These are phyloP conservation scores for Aspergillus sclerotioniger DNA, from an alignment of 495 filamentous ascomycete species.

Conservation along the genomic window DNA sequence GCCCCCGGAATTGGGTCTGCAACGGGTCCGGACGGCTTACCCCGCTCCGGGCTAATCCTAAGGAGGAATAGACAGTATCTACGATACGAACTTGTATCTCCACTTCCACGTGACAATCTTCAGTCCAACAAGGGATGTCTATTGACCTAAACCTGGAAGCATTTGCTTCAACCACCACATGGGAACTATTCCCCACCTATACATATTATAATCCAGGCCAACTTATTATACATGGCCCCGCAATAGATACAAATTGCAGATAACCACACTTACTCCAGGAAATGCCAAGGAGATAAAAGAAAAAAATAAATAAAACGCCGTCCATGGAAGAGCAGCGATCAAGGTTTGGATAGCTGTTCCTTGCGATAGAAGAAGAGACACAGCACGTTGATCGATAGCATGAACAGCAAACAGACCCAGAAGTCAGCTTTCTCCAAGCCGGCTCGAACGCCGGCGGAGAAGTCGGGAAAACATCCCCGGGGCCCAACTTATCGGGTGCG, in stretches of 20 bases:
- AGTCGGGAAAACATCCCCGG: slow-evolving; percentile 42
- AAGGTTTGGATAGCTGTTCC: slow-evolving; percentile 67
- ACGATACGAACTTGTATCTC: background rate
- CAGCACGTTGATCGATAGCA: slow-evolving; percentile 24
- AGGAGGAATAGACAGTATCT: background rate
- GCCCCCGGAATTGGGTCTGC: background rate
- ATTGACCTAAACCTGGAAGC: too few relatives aligned
- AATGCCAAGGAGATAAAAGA: background rate
- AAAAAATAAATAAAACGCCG: too few relatives aligned
- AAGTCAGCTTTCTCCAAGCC: slow-evolving; percentile 55
- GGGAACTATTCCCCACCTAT: background rate
- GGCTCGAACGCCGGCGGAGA: slow-evolving; percentile 39
- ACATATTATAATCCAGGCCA: background rate
- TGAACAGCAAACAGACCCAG: slow-evolving; percentile 63
- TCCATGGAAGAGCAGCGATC: slow-evolving; percentile 1
- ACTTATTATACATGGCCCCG: background rate
- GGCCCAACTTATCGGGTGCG: slow-evolving; percentile 45
- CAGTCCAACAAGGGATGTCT: too few relatives aligned
- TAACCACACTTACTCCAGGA: background rate
- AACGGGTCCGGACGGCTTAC: background rate
- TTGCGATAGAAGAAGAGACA: slow-evolving; percentile 61
- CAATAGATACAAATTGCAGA: background rate
- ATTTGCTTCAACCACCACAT: too few relatives aligned
- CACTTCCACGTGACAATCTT: too few relatives aligned
- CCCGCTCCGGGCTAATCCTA: background rate